A percentile compares a stretch with the other conserved stretches of the same genome.
phyloP scores from a whole-genome alignment of 179 eudicot species.

The Beta corolliflora region DNA sequence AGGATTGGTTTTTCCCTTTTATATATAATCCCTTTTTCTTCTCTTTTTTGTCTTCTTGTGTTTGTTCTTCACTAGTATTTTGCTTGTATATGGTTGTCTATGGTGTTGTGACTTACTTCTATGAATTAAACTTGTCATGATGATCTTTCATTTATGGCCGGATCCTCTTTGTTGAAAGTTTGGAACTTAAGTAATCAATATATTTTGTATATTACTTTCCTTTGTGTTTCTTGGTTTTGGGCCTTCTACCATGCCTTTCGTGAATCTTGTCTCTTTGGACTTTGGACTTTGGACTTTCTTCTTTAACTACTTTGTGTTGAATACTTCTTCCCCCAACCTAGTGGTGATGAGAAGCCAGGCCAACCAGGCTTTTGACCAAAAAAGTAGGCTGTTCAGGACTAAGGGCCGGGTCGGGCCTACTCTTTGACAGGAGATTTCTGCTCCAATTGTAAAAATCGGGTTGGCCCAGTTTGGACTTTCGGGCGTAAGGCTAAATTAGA shows the following conservation, averaged over 20 bases:
- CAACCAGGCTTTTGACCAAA: too few relatives aligned
- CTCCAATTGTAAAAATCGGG: too few relatives aligned
- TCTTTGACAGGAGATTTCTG: too few relatives aligned
- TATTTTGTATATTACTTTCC: neutral
- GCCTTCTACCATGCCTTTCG: neutral
- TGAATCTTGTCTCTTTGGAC: conserved; percentile 11
- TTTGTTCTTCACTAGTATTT: neutral
- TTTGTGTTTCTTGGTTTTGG: conserved; percentile 6
- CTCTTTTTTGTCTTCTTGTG: conserved; percentile 5
- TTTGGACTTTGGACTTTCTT: neutral
- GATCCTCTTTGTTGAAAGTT: neutral
- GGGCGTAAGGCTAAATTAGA: too few relatives aligned
- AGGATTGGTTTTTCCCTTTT: conserved; percentile 6
- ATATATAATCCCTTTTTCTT: neutral
- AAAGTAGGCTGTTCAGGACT: too few relatives aligned
- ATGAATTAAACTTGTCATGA: conserved; percentile 18
- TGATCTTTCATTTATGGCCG: conserved; percentile 13
- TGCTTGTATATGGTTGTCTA: conserved; percentile 17
- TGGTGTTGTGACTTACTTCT: conserved; percentile 12
- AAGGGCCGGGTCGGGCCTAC: too few relatives aligned
- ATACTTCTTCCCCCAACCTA: neutral
- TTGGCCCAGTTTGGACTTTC: too few relatives aligned
- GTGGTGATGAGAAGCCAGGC: too few relatives aligned
- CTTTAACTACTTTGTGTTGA: neutral
- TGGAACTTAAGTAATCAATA: neutral